phyloP scores from a whole-genome alignment of 768 basidiomycete genomes.

The Vishniacozyma victoriae region DNA sequence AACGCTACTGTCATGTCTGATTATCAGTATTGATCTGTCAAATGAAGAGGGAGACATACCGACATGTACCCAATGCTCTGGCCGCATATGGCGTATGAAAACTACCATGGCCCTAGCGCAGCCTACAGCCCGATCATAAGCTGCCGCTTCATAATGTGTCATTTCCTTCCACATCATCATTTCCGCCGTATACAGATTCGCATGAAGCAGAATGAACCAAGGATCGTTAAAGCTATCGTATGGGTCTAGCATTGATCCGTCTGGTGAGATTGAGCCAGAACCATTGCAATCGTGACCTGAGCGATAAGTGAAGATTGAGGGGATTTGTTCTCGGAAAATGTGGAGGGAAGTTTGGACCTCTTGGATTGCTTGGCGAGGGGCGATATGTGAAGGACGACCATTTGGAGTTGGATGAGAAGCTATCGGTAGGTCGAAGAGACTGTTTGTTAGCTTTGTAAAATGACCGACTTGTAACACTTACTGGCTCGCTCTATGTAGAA shows the following conservation, averaged over 20 bases:
- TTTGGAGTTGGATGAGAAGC: constrained; percentile 9
- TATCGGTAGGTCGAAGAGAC: constrained; percentile 36
- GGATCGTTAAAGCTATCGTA: constrained; percentile 29
- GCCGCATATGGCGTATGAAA: constrained; percentile 16
- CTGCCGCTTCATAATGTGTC: constrained; percentile 20
- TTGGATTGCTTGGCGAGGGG: constrained; percentile 14
- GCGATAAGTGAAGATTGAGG: constrained; percentile 2
- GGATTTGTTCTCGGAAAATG: constrained; percentile 18
- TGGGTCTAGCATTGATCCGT: neutral
- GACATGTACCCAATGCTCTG: constrained; percentile 31
- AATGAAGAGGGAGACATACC: constrained; percentile 15
- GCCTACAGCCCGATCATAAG: constrained; percentile 30
- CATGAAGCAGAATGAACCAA: constrained; percentile 38
- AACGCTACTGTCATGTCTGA: constrained; percentile 35
- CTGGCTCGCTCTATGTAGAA: constrained; percentile 31
- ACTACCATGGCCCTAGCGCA: constrained; percentile 32
- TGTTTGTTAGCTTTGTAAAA: constrained; percentile 8
- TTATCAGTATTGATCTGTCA: neutral
- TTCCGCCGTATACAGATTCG: constrained; percentile 36
- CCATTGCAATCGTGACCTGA: neutral
- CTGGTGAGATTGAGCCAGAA: neutral
- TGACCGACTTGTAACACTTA: constrained; percentile 4
- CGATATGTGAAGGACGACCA: constrained; percentile 9
- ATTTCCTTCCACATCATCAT: constrained; percentile 40
- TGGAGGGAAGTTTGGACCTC: constrained; percentile 15